Evolutionary conservation across 352 stramenopile species (phyloP), one percentile per base, ranked within the genome.

Genomic region (Globisporangium recalcitrans): DNA sequence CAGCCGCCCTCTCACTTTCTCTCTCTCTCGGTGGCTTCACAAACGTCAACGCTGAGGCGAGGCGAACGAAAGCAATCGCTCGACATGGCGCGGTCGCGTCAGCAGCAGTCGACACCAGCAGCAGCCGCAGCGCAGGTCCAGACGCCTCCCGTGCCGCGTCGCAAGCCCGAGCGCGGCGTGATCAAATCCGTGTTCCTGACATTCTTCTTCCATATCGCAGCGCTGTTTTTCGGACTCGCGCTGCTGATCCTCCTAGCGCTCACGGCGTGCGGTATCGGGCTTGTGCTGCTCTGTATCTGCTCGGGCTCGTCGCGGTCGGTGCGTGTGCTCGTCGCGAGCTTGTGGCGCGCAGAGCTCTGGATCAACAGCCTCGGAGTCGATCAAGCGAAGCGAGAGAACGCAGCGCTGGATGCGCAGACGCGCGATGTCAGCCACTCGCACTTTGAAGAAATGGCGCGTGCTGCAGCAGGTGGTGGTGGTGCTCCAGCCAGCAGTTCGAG

Each of bases 131-230:
- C 32, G 27, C 27, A 21, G 36, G 19, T 34, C 4, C 53, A 29
- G 8, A 9, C 21, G 4, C 22, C 32, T 6, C 32, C 5, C 14
- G 8, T 19, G 14, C 36, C 36, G 24, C 61, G n/a, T 19, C 52
- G 52, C 42, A 34, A 40, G 8, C 19, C 11, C 10, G 49, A 60
- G 38, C 66, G 70, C 65, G 66, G 70, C 52, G 58, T 82, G 51
- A 22, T 79, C 26, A 52, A 64, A 62, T 75, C 72, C 58, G 62
- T 87, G 21, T 13, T 74, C 29, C 64, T 62, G 16, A 79, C 73
- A 53, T 60, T 88, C n/a, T 58, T 62, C 51, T 90, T 90, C 77
- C 81, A 88, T 48, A 51, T 85, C 19, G 62, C 70, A n/a, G 71
- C 77, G 14, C 36, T 84, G 32, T 31, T 71, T 58, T 83, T 78